These are phyloP conservation scores for Suillus decipiens DNA, from an alignment of 768 basidiomycete genomes.

Conservation along the genomic window DNA sequence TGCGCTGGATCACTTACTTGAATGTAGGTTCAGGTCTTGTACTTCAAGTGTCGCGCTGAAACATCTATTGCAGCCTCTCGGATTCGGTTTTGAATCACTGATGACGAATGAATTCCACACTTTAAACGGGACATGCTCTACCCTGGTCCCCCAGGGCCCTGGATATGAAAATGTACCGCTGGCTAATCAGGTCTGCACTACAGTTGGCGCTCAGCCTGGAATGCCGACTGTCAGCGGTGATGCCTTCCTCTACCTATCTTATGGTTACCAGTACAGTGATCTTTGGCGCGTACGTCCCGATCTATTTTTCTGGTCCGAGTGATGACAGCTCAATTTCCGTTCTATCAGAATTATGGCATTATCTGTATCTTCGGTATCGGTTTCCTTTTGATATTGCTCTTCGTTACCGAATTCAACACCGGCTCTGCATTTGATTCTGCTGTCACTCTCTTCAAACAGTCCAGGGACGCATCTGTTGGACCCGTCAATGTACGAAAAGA, in stretches of 20 bases:
- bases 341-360: slow-evolving; percentile 68
- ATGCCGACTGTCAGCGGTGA: slow-evolving; percentile 62
- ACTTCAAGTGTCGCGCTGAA: not conserved
- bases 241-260: slow-evolving; percentile 49
- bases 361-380: slow-evolving; percentile 60
- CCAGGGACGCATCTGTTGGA: slow-evolving; percentile 37
- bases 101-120: slow-evolving; percentile 83
- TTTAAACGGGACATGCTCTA: slow-evolving; percentile 58
- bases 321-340: not conserved
- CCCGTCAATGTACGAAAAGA: slow-evolving; percentile 25
- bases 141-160: slow-evolving; percentile 61
- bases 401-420: slow-evolving; percentile 60
- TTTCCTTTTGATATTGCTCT: slow-evolving; percentile 57
- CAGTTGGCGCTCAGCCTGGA: slow-evolving; percentile 65
- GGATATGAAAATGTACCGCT: slow-evolving; percentile 58
- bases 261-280: slow-evolving; percentile 44
- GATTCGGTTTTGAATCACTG: slow-evolving; percentile 58
- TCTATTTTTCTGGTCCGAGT: not conserved
- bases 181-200: slow-evolving; percentile 75
- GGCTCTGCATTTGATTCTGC: slow-evolving; percentile 35
- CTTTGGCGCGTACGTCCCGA: slow-evolving; percentile 46
- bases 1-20: slow-evolving; percentile 67
- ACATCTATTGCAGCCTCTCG: slow-evolving; percentile 2
- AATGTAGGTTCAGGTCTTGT: slow-evolving; percentile 40
- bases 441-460: slow-evolving; percentile 64